Evolutionary conservation across 2,329 filamentous ascomycete species (phyloP).

Genomic region (Fusarium beomiforme): DNA sequence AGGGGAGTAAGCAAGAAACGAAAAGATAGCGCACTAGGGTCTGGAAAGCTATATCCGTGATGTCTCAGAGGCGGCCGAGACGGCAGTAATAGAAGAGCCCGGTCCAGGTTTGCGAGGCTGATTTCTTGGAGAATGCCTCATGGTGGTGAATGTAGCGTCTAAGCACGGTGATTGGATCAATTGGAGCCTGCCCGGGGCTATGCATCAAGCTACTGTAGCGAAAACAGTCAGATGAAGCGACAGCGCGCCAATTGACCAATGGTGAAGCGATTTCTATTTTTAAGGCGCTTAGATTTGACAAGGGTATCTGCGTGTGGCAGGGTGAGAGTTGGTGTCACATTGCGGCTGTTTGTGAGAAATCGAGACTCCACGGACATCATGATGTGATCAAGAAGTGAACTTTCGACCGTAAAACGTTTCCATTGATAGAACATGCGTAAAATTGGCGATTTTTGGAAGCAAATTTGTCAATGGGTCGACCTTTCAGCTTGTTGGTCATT

Average conservation of each 20-base stretch:
- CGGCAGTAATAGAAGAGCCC: slow-evolving; percentile 10
- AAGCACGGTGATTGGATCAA: slow-evolving; percentile 22
- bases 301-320: slow-evolving; percentile 15
- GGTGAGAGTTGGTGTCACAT: slow-evolving; percentile 13
- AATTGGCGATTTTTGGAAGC: not conserved
- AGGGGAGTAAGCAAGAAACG: slow-evolving; percentile 8
- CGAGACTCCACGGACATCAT: slow-evolving; percentile 4
- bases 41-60: slow-evolving; percentile 12
- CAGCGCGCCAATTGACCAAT: slow-evolving; percentile 40
- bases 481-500: not conserved
- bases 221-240: slow-evolving; percentile 32
- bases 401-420: not conserved
- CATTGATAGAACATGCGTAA: not conserved
- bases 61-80: slow-evolving; percentile 32
- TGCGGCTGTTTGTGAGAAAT: slow-evolving; percentile 22
- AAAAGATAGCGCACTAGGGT: slow-evolving; percentile 13
- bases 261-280: slow-evolving; percentile 31
- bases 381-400: slow-evolving; percentile 16
- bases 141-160: slow-evolving; percentile 19
- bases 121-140: slow-evolving; percentile 31
- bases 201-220: slow-evolving; percentile 27
- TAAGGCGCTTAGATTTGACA: slow-evolving; percentile 40
- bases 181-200: slow-evolving; percentile 28
- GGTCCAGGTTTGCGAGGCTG: slow-evolving; percentile 36
- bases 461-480: not conserved